A percentile compares a stretch with the other conserved stretches of the same genome.
Evolutionary conservation across 1,284 basidiomycete species (phyloP).

Genomic region (Xanthoconium separans): DNA sequence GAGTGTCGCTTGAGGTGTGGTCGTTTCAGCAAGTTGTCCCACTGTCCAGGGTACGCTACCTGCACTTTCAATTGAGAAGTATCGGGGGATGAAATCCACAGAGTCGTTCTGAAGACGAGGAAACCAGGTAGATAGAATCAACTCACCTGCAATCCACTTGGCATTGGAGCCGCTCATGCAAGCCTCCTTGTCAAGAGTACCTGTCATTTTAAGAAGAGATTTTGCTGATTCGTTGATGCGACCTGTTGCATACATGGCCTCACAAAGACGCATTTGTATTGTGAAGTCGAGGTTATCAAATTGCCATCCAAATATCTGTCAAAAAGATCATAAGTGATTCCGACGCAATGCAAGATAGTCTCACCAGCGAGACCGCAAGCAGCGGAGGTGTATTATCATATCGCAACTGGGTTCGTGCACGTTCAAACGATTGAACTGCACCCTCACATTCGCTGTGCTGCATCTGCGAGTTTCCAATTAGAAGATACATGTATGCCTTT

Average conservation of each 20-base stretch:
- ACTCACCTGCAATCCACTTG: no score
- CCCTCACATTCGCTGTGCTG: background rate
- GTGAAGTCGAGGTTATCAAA: background rate
- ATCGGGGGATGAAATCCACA: no score
- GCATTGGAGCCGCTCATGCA: no score
- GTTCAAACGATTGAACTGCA: background rate
- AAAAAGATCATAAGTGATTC: background rate
- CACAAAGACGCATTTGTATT: background rate
- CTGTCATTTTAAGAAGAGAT: no score
- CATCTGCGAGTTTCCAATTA: background rate
- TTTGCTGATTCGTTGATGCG: no score
- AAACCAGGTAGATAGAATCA: no score
- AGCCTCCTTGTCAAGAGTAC: no score
- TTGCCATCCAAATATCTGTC: background rate
- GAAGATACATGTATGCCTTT: background rate
- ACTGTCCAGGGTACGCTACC: background rate
- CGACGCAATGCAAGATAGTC: background rate
- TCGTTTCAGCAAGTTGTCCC: background rate
- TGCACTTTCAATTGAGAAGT: no score
- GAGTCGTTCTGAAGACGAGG: no score
- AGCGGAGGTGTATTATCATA: background rate
- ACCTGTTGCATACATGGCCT: background rate
- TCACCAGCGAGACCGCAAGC: background rate
- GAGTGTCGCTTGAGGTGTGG: no score
- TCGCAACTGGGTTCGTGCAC: background rate